Conservation (phyloP, 2,329 filamentous ascomycete species). For the Beauveria rudraprayagi region DNA sequence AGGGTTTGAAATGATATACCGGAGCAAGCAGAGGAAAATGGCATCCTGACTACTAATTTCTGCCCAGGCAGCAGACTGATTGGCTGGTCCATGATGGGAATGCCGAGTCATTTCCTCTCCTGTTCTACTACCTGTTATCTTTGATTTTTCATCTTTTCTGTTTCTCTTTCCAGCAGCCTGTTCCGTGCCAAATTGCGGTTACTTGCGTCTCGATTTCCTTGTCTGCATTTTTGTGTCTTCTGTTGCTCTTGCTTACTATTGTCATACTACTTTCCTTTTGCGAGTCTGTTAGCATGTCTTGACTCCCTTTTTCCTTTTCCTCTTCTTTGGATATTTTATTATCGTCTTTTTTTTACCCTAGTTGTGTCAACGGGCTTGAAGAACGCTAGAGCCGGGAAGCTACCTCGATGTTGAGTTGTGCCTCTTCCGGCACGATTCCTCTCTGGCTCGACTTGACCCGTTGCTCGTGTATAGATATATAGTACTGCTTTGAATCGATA, state of each 20-base stretch:
- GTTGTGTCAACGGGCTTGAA: slow-evolving; percentile 9
- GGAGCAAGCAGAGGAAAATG: slow-evolving; percentile 20
- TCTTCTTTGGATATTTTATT: slow-evolving; percentile 49
- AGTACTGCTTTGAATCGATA: slow-evolving; percentile 23
- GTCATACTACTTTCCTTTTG: slow-evolving; percentile 20
- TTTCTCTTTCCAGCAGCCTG: slow-evolving; percentile 26
- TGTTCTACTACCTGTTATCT: slow-evolving; percentile 21
- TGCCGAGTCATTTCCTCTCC: slow-evolving; percentile 25
- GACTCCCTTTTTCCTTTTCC: slow-evolving; percentile 39
- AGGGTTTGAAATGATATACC: slow-evolving; percentile 13
- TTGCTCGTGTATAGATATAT: slow-evolving; percentile 29
- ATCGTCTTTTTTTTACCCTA: slow-evolving; percentile 13
- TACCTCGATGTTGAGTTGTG: not conserved
- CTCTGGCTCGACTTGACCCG: slow-evolving; percentile 21
- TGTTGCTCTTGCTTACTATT: slow-evolving; percentile 6
- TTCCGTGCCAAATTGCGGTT: slow-evolving; percentile 27
- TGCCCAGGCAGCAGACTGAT: slow-evolving; percentile 32
- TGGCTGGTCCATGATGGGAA: slow-evolving; percentile 45
- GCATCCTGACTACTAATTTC: slow-evolving; percentile 33
- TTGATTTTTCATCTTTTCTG: slow-evolving; percentile 29
- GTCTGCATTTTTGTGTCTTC: slow-evolving; percentile 10
- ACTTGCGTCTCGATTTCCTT: slow-evolving; percentile 7
- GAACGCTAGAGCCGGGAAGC: not conserved
- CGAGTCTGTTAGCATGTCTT: slow-evolving; percentile 17
- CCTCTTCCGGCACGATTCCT: slow-evolving; percentile 4